Evolutionary conservation across 495 filamentous ascomycete genomes (phyloP), one percentile per base, ranked within the genome.

Genomic region (Darksidea phi): DNA sequence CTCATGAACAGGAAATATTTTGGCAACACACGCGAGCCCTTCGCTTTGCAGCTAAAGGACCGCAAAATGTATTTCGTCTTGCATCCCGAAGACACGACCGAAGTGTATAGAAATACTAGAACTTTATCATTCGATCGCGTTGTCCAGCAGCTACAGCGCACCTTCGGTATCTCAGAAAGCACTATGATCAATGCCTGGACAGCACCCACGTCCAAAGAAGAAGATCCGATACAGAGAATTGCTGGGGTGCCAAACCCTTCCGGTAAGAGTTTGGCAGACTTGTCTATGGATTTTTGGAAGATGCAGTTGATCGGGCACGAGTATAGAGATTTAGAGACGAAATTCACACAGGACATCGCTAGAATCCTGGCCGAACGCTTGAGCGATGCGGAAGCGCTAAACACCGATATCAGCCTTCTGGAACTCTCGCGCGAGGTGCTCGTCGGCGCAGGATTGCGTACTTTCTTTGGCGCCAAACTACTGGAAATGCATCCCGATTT

Each of bases 401-500:
- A 15, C 7, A 15, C 8, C 36, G 8, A 38, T 7, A 15, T 38
- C 36, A 15, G 15, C 36, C 36, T 38, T 8, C 7, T 8, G 7
- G 8, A 15, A 15, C 36, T 38, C 8, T 8, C 36, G 36, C 7
- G 36, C 8, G 17, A 60, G n/a, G 32, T 61, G 10, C 26, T 61
- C 15, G 12, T 54, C 5, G 48, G 24, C 0, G 48, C 57, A 5
- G 57, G 32, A 1, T 25, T 26, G 10, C 32, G 34, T 6, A 15
- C 57, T 15, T 61, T 61, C 48, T 61, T 61, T 20, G 57, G 57
- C 8, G 36, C 28, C 7, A 24, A 15, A 12, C 12, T 61, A 8
- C 6, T 46, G 8, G 49, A 47, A 17, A 15, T 43, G 17, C 26
- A 32, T 8, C 57, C 57, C 1, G 26, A 43, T 49, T 21, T 61